These are phyloP conservation scores for Didymella glomerata DNA, from an alignment of 2,329 filamentous ascomycete genomes.

Conservation along the genomic window DNA sequence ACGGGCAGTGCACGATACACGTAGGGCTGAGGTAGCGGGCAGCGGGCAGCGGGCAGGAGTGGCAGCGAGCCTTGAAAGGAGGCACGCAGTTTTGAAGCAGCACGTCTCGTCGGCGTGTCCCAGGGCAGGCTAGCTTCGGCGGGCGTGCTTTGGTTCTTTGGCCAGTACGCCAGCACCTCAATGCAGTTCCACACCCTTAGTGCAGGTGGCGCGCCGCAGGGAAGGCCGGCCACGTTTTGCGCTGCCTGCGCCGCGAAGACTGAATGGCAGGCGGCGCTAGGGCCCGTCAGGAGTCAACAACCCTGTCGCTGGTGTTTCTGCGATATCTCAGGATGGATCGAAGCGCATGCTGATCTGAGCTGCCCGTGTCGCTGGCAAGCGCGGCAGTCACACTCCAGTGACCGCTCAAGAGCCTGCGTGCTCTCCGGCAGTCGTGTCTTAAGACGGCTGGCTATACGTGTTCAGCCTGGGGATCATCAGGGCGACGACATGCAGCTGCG, in stretches of 20 bases:
- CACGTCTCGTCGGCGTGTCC: slow-evolving; percentile 21
- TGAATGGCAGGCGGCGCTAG: slow-evolving; percentile 14
- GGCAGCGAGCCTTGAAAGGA: slow-evolving; percentile 21
- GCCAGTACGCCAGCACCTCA: slow-evolving; percentile 19
- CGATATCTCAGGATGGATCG: slow-evolving; percentile 11
- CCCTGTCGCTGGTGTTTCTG: slow-evolving; percentile 19
- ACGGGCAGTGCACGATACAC: not conserved
- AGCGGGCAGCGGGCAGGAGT: slow-evolving; percentile 13
- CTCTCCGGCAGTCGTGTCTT: slow-evolving; percentile 3
- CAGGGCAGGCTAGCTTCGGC: slow-evolving; percentile 22
- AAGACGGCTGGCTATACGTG: not conserved
- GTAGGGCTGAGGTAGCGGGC: slow-evolving; percentile 15
- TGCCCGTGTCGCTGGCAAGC: slow-evolving; percentile 18
- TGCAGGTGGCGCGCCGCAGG: slow-evolving; percentile 22
- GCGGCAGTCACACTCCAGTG: slow-evolving; percentile 8
- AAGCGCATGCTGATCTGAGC: slow-evolving; percentile 18
- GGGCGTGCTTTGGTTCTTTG: slow-evolving; percentile 20
- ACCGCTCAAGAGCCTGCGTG: not conserved
- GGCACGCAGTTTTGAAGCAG: slow-evolving; percentile 24
- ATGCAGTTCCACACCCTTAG: slow-evolving; percentile 20
- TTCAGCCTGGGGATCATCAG: slow-evolving; percentile 12
- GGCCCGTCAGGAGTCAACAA: slow-evolving; percentile 22
- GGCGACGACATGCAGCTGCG: slow-evolving; percentile 18
- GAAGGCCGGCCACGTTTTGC: slow-evolving; percentile 21
- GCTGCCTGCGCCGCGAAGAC: slow-evolving; percentile 16